Base-by-base conservation (phyloP, 768 basidiomycete species). In the Lactarius vividus region DNA sequence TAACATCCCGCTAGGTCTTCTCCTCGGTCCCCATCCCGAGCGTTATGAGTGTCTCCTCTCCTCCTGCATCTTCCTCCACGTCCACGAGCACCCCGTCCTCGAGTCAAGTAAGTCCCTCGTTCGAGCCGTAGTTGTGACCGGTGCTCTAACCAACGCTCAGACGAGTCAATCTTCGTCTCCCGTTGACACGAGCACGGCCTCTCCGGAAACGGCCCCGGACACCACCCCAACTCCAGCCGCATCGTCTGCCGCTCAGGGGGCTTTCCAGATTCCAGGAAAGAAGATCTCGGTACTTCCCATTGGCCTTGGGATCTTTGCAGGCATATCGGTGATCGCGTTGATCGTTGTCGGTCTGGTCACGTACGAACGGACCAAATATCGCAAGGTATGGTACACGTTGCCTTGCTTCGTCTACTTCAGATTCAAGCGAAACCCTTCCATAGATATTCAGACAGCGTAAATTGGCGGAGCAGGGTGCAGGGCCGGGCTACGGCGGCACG, bases 341-440 rank as follows among this genome's bases (percentile, higher is more conserved):
- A 85, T 89, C 67, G 86, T 91, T 28, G 90, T 96, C 64, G 88
- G 84, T 59, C 79, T 93, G 75, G 92, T 95, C 69, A 93, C 92
- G 7, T 92, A 88, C 73, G 92, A 96, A 80, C 85, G 94, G 56
- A 86, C 91, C 29, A 90, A 88, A 76, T 92, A 92, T 74, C 88
- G 92, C 79, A 90, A 86, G 82, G 92, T 91, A 65, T 63, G 83
- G 78, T 59, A 29, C 60, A 39, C 35, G 23, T 55, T 9, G 29
- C 3, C 59, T 29, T 29, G 29, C 49, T 26, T 58, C 33, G 23
- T 67, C 54, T n/a, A 52, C 31, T 26, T 28, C 15, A 37, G 16
- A 31, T 52, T 64, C 46, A 66, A 33, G 20, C 16, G 37, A 33
- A 9, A 33, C 28, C 20, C 8, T 57, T 59, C 56, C 29, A n/a